Percentiles rank a stretch among this genome's conserved stretches.
Evolutionary conservation across 306 rosid species (phyloP).

Genomic region (Vicia faba): DNA sequence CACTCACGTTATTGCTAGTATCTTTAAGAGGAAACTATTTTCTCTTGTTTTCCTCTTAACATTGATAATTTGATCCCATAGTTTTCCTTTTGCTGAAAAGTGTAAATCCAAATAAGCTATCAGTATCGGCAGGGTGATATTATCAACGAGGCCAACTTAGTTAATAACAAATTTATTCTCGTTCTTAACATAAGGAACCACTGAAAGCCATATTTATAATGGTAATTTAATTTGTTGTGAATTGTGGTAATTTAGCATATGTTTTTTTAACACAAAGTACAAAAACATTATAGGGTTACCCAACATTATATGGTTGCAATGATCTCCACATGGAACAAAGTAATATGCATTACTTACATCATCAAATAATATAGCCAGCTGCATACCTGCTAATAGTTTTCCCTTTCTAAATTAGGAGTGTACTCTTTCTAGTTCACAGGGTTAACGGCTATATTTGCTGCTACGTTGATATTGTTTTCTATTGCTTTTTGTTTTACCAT

Average conservation of each 20-base stretch:
- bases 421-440: not conserved
- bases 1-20: slow-evolving; percentile 4
- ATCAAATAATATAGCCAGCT: slow-evolving; percentile 24
- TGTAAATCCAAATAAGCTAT: slow-evolving; percentile 13
- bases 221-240: not conserved
- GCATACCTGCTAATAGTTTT: slow-evolving; percentile 1
- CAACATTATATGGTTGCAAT: slow-evolving; percentile 9
- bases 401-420: slow-evolving; percentile 8
- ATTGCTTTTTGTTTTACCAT: slow-evolving; percentile 2
- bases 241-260: slow-evolving; percentile 23
- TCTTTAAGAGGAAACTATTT: slow-evolving; percentile 24
- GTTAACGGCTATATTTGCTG: slow-evolving; percentile 18
- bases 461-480: not conserved
- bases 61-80: slow-evolving; percentile 12
- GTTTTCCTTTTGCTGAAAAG: not conserved
- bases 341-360: not conserved
- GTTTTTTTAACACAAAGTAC: not conserved
- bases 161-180: not conserved
- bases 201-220: not conserved
- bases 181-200: not conserved
- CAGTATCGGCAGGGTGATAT: slow-evolving; percentile 23
- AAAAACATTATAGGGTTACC: not conserved
- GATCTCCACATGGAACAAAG: not conserved
- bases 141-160: not conserved
- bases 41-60: slow-evolving; percentile 19